These are phyloP conservation scores for Plasmodium fragile DNA, from an alignment of 169 alveolate species.

Conservation along the genomic window DNA sequence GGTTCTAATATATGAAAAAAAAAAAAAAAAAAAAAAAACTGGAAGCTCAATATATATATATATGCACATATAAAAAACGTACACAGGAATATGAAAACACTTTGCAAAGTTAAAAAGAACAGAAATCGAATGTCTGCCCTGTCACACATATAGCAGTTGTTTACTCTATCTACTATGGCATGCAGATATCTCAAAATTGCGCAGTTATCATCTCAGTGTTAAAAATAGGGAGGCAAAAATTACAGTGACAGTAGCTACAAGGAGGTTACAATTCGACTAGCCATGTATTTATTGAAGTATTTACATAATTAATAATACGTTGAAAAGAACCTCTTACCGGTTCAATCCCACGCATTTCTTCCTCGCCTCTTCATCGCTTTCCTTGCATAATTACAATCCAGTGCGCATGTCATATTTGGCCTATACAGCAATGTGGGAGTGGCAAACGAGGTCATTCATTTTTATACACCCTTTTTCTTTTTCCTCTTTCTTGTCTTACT, in stretches of 20 bases:
- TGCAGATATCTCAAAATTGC: not conserved
- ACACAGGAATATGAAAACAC: not conserved
- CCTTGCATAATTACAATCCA: not conserved
- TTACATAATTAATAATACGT: not conserved
- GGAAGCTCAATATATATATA: not conserved
- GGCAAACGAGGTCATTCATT: not conserved
- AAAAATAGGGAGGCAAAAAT: not conserved
- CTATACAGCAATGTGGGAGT: not conserved
- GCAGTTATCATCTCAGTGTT: not conserved
- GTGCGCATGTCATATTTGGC: not conserved
- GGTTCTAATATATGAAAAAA: not conserved
- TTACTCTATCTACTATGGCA: not conserved
- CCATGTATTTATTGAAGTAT: not conserved
- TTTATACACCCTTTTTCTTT: not conserved
- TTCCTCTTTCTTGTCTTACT: not conserved
- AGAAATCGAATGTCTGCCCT: not conserved
- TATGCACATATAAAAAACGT: not conserved
- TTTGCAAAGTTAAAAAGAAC: not conserved
- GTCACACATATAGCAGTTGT: not conserved
- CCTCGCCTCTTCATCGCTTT: not conserved
- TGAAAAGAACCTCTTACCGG: not conserved
- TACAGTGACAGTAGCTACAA: not conserved
- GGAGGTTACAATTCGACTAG: not conserved
- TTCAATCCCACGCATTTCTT: not conserved
- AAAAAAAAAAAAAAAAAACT: no score